A percentile compares a stretch with the other conserved stretches of the same genome.
These are phyloP conservation scores for Anisodus acutangulus DNA, from an alignment of 257 asterid genomes.

Conservation along the genomic window DNA sequence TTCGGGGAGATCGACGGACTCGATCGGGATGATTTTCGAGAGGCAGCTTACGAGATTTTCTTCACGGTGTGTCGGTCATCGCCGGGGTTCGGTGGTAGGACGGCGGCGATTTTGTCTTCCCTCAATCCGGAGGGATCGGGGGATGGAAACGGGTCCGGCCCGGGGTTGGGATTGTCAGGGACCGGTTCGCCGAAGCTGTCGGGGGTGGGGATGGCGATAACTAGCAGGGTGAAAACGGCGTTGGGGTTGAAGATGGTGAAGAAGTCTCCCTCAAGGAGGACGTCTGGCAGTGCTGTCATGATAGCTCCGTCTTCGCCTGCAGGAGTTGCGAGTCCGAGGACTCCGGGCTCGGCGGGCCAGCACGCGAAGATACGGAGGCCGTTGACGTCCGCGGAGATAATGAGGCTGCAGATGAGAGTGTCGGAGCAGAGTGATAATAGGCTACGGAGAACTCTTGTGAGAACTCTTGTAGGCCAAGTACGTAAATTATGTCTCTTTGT, in stretches of 20 bases:
- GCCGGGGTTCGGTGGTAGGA: slow-evolving; percentile 85
- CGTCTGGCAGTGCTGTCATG: slow-evolving; percentile 48
- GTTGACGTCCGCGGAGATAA: slow-evolving; percentile 87
- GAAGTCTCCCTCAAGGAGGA: slow-evolving; percentile 66
- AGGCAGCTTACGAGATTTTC: slow-evolving; percentile 91
- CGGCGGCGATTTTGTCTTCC: slow-evolving; percentile 42
- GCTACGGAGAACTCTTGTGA: slow-evolving; percentile 83
- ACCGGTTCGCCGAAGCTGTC: slow-evolving; percentile 57
- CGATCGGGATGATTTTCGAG: slow-evolving; percentile 64
- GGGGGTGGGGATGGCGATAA: slow-evolving; percentile 95
- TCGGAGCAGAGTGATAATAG: slow-evolving; percentile 91
- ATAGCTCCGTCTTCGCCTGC: slow-evolving; percentile 57
- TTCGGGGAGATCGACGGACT: slow-evolving; percentile 68
- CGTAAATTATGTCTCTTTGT: slow-evolving; percentile 29
- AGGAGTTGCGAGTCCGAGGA: not conserved
- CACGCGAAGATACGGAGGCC: slow-evolving; percentile 64
- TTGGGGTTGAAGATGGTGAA: slow-evolving; percentile 83
- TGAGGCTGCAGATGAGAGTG: slow-evolving; percentile 93
- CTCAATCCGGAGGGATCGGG: slow-evolving; percentile 53
- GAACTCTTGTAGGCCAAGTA: slow-evolving; percentile 97
- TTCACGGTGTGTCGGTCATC: slow-evolving; percentile 93
- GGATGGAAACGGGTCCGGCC: slow-evolving; percentile 51
- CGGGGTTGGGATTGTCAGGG: slow-evolving; percentile 39
- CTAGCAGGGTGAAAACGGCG: slow-evolving; percentile 82
- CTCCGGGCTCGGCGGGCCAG: slow-evolving; percentile 35